Evolutionary conservation across 2,329 filamentous ascomycete genomes (phyloP).

Genomic region (Epichloe amarillans): DNA sequence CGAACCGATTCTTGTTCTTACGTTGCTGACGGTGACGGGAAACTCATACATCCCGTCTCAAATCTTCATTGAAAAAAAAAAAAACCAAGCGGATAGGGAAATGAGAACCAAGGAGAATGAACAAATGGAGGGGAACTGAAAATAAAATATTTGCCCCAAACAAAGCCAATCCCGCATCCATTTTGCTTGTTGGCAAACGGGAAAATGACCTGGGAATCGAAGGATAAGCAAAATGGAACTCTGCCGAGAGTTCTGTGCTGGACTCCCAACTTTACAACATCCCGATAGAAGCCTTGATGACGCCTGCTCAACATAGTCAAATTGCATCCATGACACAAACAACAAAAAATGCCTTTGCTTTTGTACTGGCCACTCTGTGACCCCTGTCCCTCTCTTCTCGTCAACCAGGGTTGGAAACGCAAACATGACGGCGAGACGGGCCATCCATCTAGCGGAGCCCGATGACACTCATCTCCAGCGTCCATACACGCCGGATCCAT

Average conservation of each 20-base stretch:
- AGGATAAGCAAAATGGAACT: not conserved
- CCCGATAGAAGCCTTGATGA: constrained; percentile 3
- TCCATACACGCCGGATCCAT: constrained; percentile 98
- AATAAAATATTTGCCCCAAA: not conserved
- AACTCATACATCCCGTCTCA: no score
- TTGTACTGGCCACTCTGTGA: not conserved
- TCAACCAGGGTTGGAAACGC: not conserved
- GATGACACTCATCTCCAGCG: constrained; percentile 93
- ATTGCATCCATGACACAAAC: not conserved
- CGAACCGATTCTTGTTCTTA: no score
- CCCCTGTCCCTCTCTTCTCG: not conserved
- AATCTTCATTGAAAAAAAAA: no score
- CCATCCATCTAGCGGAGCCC: constrained; percentile 49
- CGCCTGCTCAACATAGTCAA: constrained; percentile 7
- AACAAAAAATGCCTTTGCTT: constrained; percentile 3
- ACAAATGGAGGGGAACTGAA: not conserved
- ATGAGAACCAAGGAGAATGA: no score
- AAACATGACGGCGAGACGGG: no score
- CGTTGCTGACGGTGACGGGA: no score
- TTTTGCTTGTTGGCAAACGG: no score
- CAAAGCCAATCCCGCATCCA: not conserved
- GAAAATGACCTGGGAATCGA: no score
- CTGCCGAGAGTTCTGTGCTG: not conserved
- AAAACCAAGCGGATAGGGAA: no score
- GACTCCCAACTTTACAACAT: not conserved